Evolutionary conservation across 495 filamentous ascomycete species (phyloP), one percentile per base, ranked within the genome.

Genomic region (Cercophora scortea): DNA sequence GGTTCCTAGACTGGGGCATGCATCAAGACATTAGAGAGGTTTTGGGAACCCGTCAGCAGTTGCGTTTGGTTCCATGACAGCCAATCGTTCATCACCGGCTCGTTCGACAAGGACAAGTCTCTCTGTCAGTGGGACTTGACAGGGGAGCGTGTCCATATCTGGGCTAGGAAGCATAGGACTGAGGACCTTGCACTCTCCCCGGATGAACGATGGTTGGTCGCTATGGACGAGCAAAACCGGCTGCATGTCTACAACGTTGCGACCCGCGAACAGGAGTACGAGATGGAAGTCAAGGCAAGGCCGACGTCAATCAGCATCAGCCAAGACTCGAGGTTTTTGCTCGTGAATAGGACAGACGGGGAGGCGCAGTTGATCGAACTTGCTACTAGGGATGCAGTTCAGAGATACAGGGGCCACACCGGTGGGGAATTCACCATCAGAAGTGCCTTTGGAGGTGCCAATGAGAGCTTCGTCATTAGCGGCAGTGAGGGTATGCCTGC

Each of bases 391-490:
- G 80, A 87, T 32, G 72, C 84, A n/a, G 68, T 92, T 35, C 82
- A 85, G 52, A 76, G 73, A 35, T 98, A 87, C 65, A 68, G 74
- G 7, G 90, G 90, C 9, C 84, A 91, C 51, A 79, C 75, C 49
- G 87, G 89, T 55, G 79, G 77, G 19, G 63, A 80, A 4, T 94
- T 74, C 58, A 79, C 94, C 15, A 94, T 98, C 57, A 72, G 93
- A 42, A 87, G 83, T 65, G 71, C 72, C 5, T 91, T 95, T 70
- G 93, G 94, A 6, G 93, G 93, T 13, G 90, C 93, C 1, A 80
- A 84, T 45, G 91, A 96, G 71, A 89, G 84, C 61, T 93, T 97
- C 64, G 82, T 97, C 32, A 78, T 93, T 15, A 89, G 85, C 63
- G 93, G 93, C 18, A 94, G 90, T 61, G 89, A 96, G 81, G 90